Conservation (phyloP, 441 rosid species). For the Biscutella auriculata region DNA sequence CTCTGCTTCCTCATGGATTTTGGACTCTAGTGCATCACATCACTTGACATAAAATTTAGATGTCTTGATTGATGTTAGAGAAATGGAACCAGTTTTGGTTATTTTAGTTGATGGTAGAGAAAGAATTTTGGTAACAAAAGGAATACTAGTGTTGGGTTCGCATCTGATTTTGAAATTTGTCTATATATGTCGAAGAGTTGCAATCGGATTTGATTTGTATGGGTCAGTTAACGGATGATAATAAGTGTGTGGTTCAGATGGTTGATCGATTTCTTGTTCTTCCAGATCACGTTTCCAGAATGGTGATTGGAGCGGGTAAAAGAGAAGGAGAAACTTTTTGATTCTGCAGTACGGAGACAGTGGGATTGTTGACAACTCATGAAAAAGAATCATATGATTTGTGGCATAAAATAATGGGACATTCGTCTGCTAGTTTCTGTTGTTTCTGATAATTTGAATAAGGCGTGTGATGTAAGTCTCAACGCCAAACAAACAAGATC, state of each 20-base stretch:
- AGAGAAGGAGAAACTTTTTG: neutral
- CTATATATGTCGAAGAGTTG: neutral
- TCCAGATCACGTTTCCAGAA: neutral
- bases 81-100: neutral
- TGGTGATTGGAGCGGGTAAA: neutral
- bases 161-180: neutral
- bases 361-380: neutral
- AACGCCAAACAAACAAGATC: neutral
- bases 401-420: neutral
- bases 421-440: neutral
- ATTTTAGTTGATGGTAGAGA: neutral
- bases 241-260: neutral
- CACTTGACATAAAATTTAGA: neutral
- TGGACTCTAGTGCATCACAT: neutral
- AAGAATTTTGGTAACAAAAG: neutral
- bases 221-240: neutral
- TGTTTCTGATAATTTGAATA: neutral
- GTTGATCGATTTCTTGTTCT: neutral
- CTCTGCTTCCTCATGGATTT: neutral
- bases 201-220: neutral
- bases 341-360: neutral
- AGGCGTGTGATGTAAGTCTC: too few species aligned
- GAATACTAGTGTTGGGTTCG: rapidly evolving
- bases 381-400: neutral
- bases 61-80: neutral